Percentiles rank a stretch among this genome's conserved stretches.
Evolutionary conservation across 495 filamentous ascomycete species (phyloP).

Genomic region (Hyaloscypha finlandica): DNA sequence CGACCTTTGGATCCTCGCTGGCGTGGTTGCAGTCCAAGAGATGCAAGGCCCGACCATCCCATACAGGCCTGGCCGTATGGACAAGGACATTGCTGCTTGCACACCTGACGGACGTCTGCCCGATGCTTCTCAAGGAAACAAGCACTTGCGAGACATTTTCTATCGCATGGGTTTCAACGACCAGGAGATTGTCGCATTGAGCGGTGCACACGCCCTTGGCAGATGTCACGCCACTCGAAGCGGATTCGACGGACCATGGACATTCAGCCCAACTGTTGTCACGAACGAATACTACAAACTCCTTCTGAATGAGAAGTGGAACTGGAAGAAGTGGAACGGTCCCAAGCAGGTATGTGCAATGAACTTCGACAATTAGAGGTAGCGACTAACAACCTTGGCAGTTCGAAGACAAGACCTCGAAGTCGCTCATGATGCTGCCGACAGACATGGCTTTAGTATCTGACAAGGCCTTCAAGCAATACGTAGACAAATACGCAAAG

Average conservation of each 20-base stretch:
- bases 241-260: conserved; percentile 93
- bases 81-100: conserved; percentile 82
- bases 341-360: conserved; percentile 53
- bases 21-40: conserved; percentile 88
- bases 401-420: conserved; percentile 81
- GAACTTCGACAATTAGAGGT: neutral
- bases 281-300: conserved; percentile 95
- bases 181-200: conserved; percentile 90
- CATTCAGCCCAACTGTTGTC: conserved; percentile 90
- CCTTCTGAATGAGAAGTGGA: conserved; percentile 90
- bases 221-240: conserved; percentile 88
- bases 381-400: conserved; percentile 40
- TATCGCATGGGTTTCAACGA: conserved; percentile 98
- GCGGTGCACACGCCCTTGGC: conserved; percentile 89
- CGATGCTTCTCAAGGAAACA: conserved; percentile 76
- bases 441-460: conserved; percentile 85
- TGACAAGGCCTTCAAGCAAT: conserved; percentile 83
- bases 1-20: conserved; percentile 93
- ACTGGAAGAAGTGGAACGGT: conserved; percentile 90
- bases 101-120: conserved; percentile 96
- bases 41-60: conserved; percentile 88
- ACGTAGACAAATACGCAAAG: conserved; percentile 89
- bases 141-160: conserved; percentile 91
- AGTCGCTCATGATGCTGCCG: conserved; percentile 96
- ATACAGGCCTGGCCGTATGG: conserved; percentile 85